phyloP scores from a whole-genome alignment of 2,329 filamentous ascomycete genomes.

The Balansia obtecta region DNA sequence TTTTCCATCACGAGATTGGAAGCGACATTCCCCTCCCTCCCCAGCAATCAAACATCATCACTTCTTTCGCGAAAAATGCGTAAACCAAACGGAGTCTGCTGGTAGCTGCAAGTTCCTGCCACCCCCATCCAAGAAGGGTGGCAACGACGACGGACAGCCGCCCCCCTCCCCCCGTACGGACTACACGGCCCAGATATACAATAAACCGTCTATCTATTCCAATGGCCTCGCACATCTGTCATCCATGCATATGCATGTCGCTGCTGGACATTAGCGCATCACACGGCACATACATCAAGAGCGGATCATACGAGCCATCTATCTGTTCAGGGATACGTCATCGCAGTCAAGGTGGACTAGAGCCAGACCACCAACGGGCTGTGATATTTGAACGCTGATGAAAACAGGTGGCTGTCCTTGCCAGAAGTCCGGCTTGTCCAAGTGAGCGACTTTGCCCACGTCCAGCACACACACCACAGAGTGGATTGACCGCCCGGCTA shows the following conservation, averaged over 20 bases:
- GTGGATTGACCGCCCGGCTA: not conserved
- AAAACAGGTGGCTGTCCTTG: not conserved
- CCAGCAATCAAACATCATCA: too few relatives aligned
- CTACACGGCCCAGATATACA: not conserved
- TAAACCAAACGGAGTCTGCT: too few relatives aligned
- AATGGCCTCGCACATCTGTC: not conserved
- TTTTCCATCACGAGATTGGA: too few relatives aligned
- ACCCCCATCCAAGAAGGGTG: too few relatives aligned
- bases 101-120: too few relatives aligned
- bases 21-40: too few relatives aligned
- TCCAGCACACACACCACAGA: too few relatives aligned
- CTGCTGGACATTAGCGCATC: not conserved
- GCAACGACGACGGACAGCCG: too few relatives aligned
- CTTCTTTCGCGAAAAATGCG: too few relatives aligned
- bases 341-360: not conserved
- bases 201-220: too few relatives aligned
- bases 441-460: not conserved
- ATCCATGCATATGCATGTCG: not conserved
- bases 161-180: too few relatives aligned
- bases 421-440: not conserved
- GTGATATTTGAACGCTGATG: not conserved
- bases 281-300: not conserved
- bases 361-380: not conserved
- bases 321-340: not conserved
- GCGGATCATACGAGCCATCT: too few relatives aligned